Percentiles rank a stretch among this genome's conserved stretches.
These are phyloP conservation scores for Thalassiosira mediterranea DNA, from an alignment of 352 stramenopile species.

Conservation along the genomic window DNA sequence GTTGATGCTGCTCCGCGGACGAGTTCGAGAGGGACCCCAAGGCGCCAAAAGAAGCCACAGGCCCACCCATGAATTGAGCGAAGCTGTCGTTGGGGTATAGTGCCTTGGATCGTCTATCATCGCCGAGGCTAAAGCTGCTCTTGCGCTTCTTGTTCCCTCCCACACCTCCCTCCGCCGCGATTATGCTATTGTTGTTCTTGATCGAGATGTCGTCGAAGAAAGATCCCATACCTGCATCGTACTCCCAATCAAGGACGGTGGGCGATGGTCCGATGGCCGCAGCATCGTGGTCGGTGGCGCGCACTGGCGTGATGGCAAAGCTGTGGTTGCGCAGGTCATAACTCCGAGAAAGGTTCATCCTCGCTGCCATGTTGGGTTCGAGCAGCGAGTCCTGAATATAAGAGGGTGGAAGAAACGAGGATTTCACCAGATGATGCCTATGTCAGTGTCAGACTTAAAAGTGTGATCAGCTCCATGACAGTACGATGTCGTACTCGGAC, in stretches of 20 bases:
- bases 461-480: too few species aligned
- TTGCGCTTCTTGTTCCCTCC: neutral
- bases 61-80: neutral
- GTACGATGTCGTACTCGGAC: too few species aligned
- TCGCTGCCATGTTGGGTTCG: neutral
- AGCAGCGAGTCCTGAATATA: conserved; percentile 3
- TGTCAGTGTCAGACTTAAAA: too few species aligned
- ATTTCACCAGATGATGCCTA: too few species aligned
- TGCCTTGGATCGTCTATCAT: neutral
- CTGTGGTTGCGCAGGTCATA: conserved; percentile 3
- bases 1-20: conserved; percentile 12
- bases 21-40: neutral
- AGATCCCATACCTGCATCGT: too few species aligned
- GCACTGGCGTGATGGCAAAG: conserved; percentile 4
- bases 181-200: too few species aligned
- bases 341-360: neutral
- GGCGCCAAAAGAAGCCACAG: neutral
- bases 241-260: too few species aligned
- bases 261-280: neutral
- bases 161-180: too few species aligned
- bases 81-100: neutral
- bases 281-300: neutral
- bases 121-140: neutral
- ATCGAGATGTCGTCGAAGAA: conserved; percentile 9
- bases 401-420: neutral